A percentile compares a stretch with the other conserved stretches of the same genome.
phyloP scores from a whole-genome alignment of 257 asterid species.

The Solanum clarkiae region DNA sequence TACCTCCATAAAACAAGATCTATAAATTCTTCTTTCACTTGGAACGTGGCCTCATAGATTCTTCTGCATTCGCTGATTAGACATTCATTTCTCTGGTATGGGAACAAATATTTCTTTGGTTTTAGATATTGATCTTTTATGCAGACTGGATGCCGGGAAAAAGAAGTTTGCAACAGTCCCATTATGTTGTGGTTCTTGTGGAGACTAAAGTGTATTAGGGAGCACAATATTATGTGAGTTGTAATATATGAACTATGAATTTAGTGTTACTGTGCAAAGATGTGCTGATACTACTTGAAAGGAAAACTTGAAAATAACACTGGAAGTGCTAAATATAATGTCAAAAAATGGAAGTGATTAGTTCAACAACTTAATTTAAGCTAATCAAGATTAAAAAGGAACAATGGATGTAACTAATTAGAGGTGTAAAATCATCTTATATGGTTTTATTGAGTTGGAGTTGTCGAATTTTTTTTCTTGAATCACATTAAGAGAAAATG shows the following conservation, averaged over 20 bases:
- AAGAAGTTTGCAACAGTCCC: not conserved
- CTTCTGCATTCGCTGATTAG: not conserved
- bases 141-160: not conserved
- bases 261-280: not conserved
- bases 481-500: not conserved
- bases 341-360: not conserved
- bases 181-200: not conserved
- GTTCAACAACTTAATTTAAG: not conserved
- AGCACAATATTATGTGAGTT: not conserved
- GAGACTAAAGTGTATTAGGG: not conserved
- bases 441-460: not conserved
- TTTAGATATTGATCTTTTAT: not conserved
- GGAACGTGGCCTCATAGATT: not conserved
- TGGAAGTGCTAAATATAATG: not conserved
- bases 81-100: not conserved
- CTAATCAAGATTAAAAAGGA: not conserved
- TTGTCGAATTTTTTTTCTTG: not conserved
- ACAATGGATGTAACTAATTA: not conserved
- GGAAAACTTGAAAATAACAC: not conserved
- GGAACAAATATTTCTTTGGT: not conserved
- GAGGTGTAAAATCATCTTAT: not conserved
- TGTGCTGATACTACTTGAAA: not conserved
- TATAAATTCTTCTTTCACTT: not conserved
- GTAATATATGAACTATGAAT: not conserved
- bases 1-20: not conserved